Conservation (phyloP, 306 rosid genomes). For the Mimosa bimucronata region DNA sequence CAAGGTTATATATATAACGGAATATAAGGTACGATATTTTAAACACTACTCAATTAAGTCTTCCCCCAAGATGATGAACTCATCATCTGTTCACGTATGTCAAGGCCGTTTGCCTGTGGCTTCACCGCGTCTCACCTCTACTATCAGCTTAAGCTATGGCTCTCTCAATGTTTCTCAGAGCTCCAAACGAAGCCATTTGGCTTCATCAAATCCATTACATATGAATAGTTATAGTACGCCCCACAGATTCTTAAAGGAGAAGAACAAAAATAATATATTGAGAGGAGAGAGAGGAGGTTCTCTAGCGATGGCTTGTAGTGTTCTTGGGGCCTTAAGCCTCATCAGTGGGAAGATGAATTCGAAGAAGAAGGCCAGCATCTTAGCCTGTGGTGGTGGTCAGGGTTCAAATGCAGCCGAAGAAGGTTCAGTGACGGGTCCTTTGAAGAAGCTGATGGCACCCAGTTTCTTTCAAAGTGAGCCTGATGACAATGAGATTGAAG, state of each 20-base stretch:
- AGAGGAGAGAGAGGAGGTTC: constrained; percentile 32
- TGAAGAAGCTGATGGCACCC: neutral
- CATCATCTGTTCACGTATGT: constrained; percentile 30
- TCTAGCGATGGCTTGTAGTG: constrained; percentile 29
- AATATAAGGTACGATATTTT: neutral
- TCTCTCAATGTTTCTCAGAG: constrained; percentile 15
- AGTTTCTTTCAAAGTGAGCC: neutral
- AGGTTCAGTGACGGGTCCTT: neutral
- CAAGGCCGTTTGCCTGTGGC: constrained; percentile 2
- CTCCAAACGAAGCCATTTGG: neutral
- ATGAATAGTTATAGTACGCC: neutral
- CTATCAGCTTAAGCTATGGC: constrained; percentile 29
- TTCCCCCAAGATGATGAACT: constrained; percentile 32
- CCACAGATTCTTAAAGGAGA: constrained; percentile 18
- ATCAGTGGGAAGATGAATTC: constrained; percentile 20
- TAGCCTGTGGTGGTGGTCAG: constrained; percentile 6
- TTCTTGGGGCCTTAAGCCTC: constrained; percentile 37
- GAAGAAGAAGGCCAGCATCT: constrained; percentile 22
- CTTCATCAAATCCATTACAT: constrained; percentile 21
- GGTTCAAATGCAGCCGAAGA: neutral
- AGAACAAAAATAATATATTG: constrained; percentile 2
- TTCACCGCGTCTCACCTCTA: neutral
- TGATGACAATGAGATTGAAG: rapidly evolving
- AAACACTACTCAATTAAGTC: neutral
- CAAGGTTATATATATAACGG: constrained; percentile 7